Conservation (phyloP, 2,329 filamentous ascomycete species). For the Aaosphaeria arxii region DNA sequence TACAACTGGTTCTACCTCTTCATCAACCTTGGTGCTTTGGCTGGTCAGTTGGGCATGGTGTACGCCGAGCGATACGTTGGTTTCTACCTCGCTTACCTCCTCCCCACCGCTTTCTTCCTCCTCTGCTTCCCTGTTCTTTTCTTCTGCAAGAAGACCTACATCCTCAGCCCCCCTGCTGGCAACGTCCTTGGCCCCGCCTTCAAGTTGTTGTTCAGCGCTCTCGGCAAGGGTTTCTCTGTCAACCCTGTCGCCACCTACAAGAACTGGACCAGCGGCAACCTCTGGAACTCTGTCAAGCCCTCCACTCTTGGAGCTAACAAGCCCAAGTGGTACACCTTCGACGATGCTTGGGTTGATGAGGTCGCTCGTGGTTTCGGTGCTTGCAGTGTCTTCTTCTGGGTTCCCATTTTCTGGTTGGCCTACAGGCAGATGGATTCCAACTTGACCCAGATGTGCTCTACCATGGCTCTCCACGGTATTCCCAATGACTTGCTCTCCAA, state of each 20-base stretch:
- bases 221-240: constrained; percentile 63
- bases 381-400: constrained; percentile 53
- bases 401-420: constrained; percentile 46
- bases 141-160: constrained; percentile 64
- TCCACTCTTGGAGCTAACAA: constrained; percentile 43
- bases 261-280: constrained; percentile 45
- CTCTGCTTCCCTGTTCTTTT: constrained; percentile 56
- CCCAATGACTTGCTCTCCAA: constrained; percentile 79
- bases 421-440: constrained; percentile 62
- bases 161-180: constrained; percentile 60
- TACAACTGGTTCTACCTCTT: constrained; percentile 42
- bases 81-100: constrained; percentile 69
- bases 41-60: constrained; percentile 36
- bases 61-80: constrained; percentile 52
- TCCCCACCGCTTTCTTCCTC: constrained; percentile 65
- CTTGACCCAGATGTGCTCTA: constrained; percentile 65
- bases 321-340: constrained; percentile 73
- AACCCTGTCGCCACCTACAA: constrained; percentile 51
- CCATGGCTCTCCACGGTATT: constrained; percentile 65
- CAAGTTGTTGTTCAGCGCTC: constrained; percentile 62
- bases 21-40: constrained; percentile 38
- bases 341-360: constrained; percentile 77
- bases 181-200: constrained; percentile 68
- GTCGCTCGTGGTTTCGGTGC: constrained; percentile 58
- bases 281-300: constrained; percentile 66